Evolutionary conservation across 164 flowering plant genomes (phyloP), one percentile per base, ranked within the genome.

Genomic region (Houttuynia cordata): DNA sequence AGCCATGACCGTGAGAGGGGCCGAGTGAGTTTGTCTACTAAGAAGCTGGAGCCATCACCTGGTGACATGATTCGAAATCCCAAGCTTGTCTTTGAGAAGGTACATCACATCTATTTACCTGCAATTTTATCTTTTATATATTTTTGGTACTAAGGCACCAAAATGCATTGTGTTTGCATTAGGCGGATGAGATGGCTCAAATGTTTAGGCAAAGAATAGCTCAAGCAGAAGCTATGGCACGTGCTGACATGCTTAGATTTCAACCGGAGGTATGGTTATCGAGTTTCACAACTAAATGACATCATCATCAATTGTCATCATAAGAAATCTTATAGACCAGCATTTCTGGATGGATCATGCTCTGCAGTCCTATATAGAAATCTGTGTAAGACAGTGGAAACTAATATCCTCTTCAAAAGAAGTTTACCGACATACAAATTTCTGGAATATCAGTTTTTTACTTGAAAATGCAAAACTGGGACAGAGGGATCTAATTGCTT

Each of bases 131-230:
- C 17, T 45, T 4, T 45, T 45, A 12, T 7, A 12, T 10, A 12
- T 12, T 45, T 45, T 17, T 45, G 14, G 17, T 8, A 45, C 8
- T 45, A 45, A 45, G 49, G 12, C 2, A 8, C 14, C 14, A 45
- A 12, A 17, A 45, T 17, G 17, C 4, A 41, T 24, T 23, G 24
- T 9, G 14, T 23, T 54, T 23, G 30, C 17, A 23, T 24, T 54
- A 92, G 98, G 98, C 98, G 14, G 98, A 93, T 74, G 98, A 93
- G 83, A 90, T 93, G 98, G 98, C 97, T 67, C 94, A 87, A 77
- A 86, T 90, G 58, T 93, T 89, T 80, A 82, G 98, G 72, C 98
- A 90, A 71, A 84, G 98, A 74, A 92, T 92, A 24, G 98, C 98
- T 68, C 98, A 93, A 78, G 98, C 98, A 60, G 98, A 93, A 83